These are phyloP conservation scores for Trichoderma harzianum DNA, from an alignment of 2,329 filamentous ascomycete genomes.

Conservation along the genomic window DNA sequence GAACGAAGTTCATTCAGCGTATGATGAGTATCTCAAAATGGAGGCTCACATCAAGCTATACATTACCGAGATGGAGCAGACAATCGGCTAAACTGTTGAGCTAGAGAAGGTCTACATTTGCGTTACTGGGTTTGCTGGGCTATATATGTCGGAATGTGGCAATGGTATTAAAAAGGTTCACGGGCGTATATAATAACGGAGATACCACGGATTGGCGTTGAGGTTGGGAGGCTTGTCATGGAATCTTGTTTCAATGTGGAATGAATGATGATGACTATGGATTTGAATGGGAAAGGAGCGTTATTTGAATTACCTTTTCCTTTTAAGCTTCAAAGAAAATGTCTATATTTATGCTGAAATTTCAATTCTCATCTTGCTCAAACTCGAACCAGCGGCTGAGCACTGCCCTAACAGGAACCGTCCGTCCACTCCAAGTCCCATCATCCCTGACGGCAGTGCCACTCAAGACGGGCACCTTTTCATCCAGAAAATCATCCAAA, in stretches of 20 bases:
- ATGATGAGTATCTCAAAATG: slow-evolving; percentile 96
- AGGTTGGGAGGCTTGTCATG: slow-evolving; percentile 18
- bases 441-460: slow-evolving; percentile 51
- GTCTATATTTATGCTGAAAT: neutral
- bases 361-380: neutral
- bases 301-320: neutral
- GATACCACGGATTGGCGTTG: slow-evolving; percentile 44
- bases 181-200: slow-evolving; percentile 20
- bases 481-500: slow-evolving; percentile 42
- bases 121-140: slow-evolving; percentile 9
- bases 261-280: neutral
- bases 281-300: neutral
- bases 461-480: slow-evolving; percentile 60
- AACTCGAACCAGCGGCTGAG: slow-evolving; percentile 62
- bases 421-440: slow-evolving; percentile 55
- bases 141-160: slow-evolving; percentile 6
- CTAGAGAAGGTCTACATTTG: neutral
- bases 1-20: slow-evolving; percentile 82
- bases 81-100: slow-evolving; percentile 45
- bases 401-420: slow-evolving; percentile 54
- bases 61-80: slow-evolving; percentile 98
- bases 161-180: neutral
- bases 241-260: neutral
- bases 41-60: slow-evolving; percentile 96
- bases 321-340: neutral